phyloP scores from a whole-genome alignment of 805 yeast species.

The Candida boleticola region DNA sequence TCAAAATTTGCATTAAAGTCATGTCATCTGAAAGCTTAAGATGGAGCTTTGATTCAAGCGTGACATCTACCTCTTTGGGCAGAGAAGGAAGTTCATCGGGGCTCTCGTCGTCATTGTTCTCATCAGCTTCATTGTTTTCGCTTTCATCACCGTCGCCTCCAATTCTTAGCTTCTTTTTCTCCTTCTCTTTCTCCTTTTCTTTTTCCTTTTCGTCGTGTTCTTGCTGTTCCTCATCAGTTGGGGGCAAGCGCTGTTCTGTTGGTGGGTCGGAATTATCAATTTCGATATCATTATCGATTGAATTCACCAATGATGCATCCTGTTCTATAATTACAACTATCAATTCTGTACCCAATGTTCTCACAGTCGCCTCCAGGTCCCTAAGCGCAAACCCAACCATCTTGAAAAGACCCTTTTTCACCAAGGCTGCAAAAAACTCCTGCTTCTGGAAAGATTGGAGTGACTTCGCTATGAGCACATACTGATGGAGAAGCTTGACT shows the following conservation, averaged over 20 bases:
- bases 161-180: not conserved
- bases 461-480: conserved; percentile 69
- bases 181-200: not conserved
- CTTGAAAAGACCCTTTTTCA: conserved; percentile 66
- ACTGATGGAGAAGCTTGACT: conserved; percentile 75
- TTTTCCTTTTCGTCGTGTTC: not conserved
- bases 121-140: conserved; percentile 9
- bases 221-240: not conserved
- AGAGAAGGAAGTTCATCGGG: too few relatives aligned
- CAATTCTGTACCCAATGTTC: conserved; percentile 76
- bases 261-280: conserved; percentile 31
- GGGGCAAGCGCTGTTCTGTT: conserved; percentile 4
- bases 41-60: conserved; percentile 16
- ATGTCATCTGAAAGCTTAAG: conserved; percentile 51
- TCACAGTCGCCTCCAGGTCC: conserved; percentile 44
- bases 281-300: conserved; percentile 27
- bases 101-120: conserved; percentile 10
- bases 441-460: conserved; percentile 60
- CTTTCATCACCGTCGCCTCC: conserved; percentile 9
- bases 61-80: conserved; percentile 3
- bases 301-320: conserved; percentile 62
- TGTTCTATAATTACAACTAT: conserved; percentile 81
- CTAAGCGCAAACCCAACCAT: conserved; percentile 71
- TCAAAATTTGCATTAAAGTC: conserved; percentile 53
- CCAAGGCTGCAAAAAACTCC: conserved; percentile 60